Conservation (phyloP, 371 early-diverging fungal species). For the Circinella umbellata region DNA sequence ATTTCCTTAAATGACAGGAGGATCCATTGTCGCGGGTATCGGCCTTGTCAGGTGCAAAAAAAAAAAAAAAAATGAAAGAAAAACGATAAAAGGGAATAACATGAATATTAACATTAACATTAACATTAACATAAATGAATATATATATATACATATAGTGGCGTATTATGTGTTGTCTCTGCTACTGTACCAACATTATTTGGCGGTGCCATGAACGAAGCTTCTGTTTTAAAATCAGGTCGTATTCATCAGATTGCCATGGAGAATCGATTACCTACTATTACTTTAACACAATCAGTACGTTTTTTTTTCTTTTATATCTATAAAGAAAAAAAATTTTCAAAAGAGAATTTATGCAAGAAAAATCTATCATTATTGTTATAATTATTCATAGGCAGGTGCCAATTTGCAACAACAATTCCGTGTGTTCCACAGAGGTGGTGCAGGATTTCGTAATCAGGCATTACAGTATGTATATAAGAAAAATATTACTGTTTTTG, state of each 20-base stretch:
- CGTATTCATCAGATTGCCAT: slow-evolving; percentile 64
- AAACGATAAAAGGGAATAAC: not conserved
- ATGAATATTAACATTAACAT: not conserved
- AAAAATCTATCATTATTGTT: not conserved
- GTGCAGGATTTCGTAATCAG: slow-evolving; percentile 70
- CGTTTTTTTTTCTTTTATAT: not conserved
- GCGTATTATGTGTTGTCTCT: slow-evolving; percentile 68
- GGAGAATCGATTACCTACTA: slow-evolving; percentile 65
- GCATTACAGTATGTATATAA: slow-evolving; percentile 53
- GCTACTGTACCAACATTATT: slow-evolving; percentile 73
- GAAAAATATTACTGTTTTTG: too few relatives aligned
- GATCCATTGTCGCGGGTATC: slow-evolving; percentile 72
- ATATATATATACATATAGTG: slow-evolving; percentile 39
- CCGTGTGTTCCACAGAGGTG: slow-evolving; percentile 76
- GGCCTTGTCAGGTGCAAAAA: slow-evolving; percentile 67
- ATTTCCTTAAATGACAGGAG: slow-evolving; percentile 37
- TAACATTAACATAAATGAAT: not conserved
- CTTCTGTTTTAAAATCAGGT: slow-evolving; percentile 57
- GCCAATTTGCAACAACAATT: slow-evolving; percentile 78
- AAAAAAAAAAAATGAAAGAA: too few relatives aligned
- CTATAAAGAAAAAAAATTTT: not conserved
- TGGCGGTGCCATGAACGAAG: slow-evolving; percentile 74
- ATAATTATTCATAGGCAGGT: slow-evolving; percentile 56
- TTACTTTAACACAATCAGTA: slow-evolving; percentile 68
- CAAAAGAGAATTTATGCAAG: not conserved